These are phyloP conservation scores for Lactifluus piperatus DNA, from an alignment of 768 basidiomycete species.

Conservation along the genomic window DNA sequence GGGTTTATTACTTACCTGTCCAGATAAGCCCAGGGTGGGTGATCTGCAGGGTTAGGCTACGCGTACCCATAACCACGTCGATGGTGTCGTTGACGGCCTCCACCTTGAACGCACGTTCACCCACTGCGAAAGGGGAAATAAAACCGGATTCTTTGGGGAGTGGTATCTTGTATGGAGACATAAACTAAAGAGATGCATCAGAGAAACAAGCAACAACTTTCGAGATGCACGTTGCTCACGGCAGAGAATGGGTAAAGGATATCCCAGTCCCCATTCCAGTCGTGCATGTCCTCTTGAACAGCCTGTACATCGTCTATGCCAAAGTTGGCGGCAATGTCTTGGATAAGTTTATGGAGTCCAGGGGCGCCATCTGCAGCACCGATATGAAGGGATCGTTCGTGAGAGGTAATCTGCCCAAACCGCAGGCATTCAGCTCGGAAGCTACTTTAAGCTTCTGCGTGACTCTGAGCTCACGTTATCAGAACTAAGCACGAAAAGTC, in stretches of 20 bases:
- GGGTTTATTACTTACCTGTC: slow-evolving; percentile 47
- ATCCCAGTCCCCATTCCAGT: slow-evolving; percentile 86
- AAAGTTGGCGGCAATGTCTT: slow-evolving; percentile 52
- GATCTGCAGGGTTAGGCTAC: slow-evolving; percentile 60
- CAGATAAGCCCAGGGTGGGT: slow-evolving; percentile 79
- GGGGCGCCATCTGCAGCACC: slow-evolving; percentile 78
- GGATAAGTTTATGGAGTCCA: slow-evolving; percentile 55
- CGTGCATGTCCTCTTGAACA: slow-evolving; percentile 50
- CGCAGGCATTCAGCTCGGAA: not conserved
- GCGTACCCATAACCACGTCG: slow-evolving; percentile 49
- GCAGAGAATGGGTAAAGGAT: slow-evolving; percentile 71
- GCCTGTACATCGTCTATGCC: slow-evolving; percentile 36
- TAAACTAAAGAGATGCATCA: slow-evolving; percentile 43
- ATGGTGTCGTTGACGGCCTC: slow-evolving; percentile 47
- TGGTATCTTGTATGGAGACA: slow-evolving; percentile 75
- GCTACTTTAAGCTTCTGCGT: not conserved
- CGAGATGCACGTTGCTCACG: slow-evolving; percentile 31
- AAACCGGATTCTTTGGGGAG: slow-evolving; percentile 38
- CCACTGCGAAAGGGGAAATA: slow-evolving; percentile 22
- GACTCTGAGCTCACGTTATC: slow-evolving; percentile 59
- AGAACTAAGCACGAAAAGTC: slow-evolving; percentile 73
- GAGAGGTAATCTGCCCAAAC: slow-evolving; percentile 52
- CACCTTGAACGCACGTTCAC: slow-evolving; percentile 41
- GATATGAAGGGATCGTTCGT: slow-evolving; percentile 68
- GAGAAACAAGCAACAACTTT: not conserved